These are phyloP conservation scores for Amanita pallidorosea DNA, from an alignment of 768 basidiomycete species.

Conservation along the genomic window DNA sequence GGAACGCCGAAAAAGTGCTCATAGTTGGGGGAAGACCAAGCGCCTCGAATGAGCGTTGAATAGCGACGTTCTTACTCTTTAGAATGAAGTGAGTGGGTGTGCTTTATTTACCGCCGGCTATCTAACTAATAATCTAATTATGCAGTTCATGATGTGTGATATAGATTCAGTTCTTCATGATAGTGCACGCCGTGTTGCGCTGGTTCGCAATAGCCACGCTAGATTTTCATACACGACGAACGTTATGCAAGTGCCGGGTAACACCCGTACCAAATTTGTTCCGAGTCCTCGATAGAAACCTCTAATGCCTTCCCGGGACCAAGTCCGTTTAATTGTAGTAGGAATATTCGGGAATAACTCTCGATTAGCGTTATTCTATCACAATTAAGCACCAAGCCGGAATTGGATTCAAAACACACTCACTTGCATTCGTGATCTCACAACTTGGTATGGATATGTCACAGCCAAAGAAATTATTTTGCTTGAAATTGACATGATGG, in stretches of 20 bases:
- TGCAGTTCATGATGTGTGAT: background rate
- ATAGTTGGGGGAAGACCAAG: conserved; percentile 5
- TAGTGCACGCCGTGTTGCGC: conserved; percentile 40
- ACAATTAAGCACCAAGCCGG: background rate
- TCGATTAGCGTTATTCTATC: conserved; percentile 54
- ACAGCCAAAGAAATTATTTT: conserved; percentile 74
- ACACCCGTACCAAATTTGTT: conserved; percentile 87
- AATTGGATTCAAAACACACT: conserved; percentile 10
- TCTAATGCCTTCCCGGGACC: conserved; percentile 62
- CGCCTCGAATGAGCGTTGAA: no score
- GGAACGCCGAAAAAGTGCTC: conserved; percentile 22
- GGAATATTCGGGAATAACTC: conserved; percentile 78
- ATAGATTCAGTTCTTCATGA: background rate
- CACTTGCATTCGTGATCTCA: conserved; percentile 90
- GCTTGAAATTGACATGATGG: conserved; percentile 83
- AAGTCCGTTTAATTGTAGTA: conserved; percentile 71
- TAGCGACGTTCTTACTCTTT: background rate
- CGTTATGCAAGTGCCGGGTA: conserved; percentile 96
- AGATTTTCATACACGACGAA: conserved; percentile 96
- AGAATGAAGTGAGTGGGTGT: background rate
- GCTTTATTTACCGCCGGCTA: background rate
- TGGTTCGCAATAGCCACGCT: conserved; percentile 68
- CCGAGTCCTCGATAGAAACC: conserved; percentile 96
- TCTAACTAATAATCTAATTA: background rate
- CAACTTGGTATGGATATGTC: conserved; percentile 97